Percentiles rank a stretch among this genome's conserved stretches.
Evolutionary conservation across 2,329 filamentous ascomycete genomes (phyloP).

Genomic region (Orbilia quercus): DNA sequence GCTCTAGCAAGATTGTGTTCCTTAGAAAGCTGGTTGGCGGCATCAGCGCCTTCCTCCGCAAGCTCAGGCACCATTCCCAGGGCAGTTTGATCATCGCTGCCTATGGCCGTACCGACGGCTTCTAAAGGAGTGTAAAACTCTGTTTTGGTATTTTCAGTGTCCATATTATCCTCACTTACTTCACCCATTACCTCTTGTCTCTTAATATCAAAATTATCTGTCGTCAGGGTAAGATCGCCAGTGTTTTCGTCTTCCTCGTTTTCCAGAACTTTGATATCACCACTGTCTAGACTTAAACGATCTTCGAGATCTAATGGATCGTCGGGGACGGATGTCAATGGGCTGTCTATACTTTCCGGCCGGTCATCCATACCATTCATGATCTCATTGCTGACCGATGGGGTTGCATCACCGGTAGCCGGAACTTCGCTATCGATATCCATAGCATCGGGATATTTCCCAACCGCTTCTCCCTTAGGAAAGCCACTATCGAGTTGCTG

Average conservation of each 20-base stretch:
- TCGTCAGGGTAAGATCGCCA: not conserved
- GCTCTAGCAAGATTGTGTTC: constrained; percentile 21
- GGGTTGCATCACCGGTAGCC: not conserved
- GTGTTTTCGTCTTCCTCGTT: not conserved
- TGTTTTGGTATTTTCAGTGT: constrained; percentile 42
- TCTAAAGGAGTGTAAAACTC: constrained; percentile 46
- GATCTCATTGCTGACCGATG: not conserved
- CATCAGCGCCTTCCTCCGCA: constrained; percentile 17
- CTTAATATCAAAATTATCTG: not conserved
- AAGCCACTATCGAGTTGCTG: not conserved
- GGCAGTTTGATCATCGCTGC: not conserved
- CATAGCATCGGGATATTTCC: constrained; percentile 45
- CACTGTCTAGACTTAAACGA: constrained; percentile 39
- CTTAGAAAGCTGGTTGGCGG: constrained; percentile 34
- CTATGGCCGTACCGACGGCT: not conserved
- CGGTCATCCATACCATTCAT: constrained; percentile 16
- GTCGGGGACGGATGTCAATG: constrained; percentile 49
- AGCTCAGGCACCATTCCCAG: not conserved
- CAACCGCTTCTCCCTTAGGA: not conserved
- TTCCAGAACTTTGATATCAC: constrained; percentile 30
- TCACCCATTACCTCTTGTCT: not conserved
- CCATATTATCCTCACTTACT: constrained; percentile 36
- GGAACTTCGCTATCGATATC: constrained; percentile 50
- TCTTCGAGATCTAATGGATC: constrained; percentile 39
- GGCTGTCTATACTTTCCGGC: constrained; percentile 49